These are phyloP conservation scores for Ceratocystis albifundus DNA, from an alignment of 2,329 filamentous ascomycete species.

Conservation along the genomic window DNA sequence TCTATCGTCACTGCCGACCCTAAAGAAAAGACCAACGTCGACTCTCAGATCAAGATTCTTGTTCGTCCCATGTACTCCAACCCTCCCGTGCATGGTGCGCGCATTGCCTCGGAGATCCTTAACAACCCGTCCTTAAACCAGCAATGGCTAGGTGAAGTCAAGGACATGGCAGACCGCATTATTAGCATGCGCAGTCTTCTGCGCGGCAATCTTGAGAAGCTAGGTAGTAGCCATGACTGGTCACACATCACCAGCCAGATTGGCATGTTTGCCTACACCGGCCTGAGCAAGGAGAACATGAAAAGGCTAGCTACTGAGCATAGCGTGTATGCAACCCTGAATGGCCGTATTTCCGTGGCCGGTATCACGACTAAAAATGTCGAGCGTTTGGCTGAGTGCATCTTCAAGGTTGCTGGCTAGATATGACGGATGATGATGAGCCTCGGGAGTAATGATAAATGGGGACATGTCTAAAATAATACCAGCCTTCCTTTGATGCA, in stretches of 20 bases:
- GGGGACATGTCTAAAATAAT: slow-evolving; percentile 13
- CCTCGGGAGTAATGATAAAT: not conserved
- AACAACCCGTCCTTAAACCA: slow-evolving; percentile 73
- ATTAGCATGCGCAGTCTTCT: slow-evolving; percentile 94
- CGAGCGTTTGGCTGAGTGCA: slow-evolving; percentile 67
- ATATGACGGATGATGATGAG: not conserved
- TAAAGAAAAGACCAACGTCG: slow-evolving; percentile 89
- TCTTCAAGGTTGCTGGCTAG: slow-evolving; percentile 70
- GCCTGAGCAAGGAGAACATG: slow-evolving; percentile 84
- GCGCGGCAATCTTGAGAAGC: slow-evolving; percentile 86
- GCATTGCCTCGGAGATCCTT: slow-evolving; percentile 84
- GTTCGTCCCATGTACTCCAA: slow-evolving; percentile 97
- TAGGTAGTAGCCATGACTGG: slow-evolving; percentile 96
- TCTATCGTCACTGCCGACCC: slow-evolving; percentile 74
- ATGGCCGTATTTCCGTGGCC: slow-evolving; percentile 75
- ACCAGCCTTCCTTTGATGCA: slow-evolving; percentile 17
- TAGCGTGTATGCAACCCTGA: slow-evolving; percentile 94
- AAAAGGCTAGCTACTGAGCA: slow-evolving; percentile 82
- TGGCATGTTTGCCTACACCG: slow-evolving; percentile 99
- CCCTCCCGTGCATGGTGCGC: slow-evolving; percentile 90
- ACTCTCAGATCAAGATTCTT: slow-evolving; percentile 96
- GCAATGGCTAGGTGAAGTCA: slow-evolving; percentile 94
- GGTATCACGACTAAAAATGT: slow-evolving; percentile 74
- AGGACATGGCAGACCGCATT: slow-evolving; percentile 98
- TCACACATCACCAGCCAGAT: slow-evolving; percentile 98